These are phyloP conservation scores for Mucor indicus DNA, from an alignment of 371 early-diverging fungal species.

Conservation along the genomic window DNA sequence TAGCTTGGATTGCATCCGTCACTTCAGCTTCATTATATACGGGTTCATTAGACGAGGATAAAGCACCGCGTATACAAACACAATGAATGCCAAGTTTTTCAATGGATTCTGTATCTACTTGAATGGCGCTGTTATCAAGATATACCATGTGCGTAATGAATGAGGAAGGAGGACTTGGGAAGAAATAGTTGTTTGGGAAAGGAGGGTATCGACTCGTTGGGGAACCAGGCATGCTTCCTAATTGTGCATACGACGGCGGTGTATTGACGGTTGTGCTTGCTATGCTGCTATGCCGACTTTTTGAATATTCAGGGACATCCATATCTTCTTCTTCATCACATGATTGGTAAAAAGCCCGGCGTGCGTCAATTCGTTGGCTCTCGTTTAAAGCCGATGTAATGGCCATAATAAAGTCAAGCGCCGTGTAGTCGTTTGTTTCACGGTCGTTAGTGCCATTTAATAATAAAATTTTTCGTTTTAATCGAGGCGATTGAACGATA, in stretches of 20 bases:
- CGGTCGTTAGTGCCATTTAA: slow-evolving; percentile 73
- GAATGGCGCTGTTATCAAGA: slow-evolving; percentile 39
- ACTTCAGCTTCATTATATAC: slow-evolving; percentile 18
- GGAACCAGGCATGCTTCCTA: slow-evolving; percentile 18
- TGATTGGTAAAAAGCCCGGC: slow-evolving; percentile 39
- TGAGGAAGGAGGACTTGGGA: slow-evolving; percentile 45
- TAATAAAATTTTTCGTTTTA: slow-evolving; percentile 63
- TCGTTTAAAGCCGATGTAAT: slow-evolving; percentile 66
- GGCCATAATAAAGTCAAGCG: slow-evolving; percentile 67
- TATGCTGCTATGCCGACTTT: slow-evolving; percentile 5
- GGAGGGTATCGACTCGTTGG: slow-evolving; percentile 31
- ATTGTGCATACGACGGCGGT: slow-evolving; percentile 1
- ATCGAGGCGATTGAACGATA: slow-evolving; percentile 51
- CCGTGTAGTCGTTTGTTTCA: slow-evolving; percentile 68
- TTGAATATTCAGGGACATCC: slow-evolving; percentile 7
- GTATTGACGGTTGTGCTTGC: not conserved
- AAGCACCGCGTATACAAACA: slow-evolving; percentile 31
- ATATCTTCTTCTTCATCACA: slow-evolving; percentile 15
- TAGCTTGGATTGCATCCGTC: slow-evolving; percentile 16
- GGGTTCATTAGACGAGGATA: slow-evolving; percentile 16
- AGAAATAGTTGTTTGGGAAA: slow-evolving; percentile 32
- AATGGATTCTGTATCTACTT: slow-evolving; percentile 57
- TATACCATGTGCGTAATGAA: slow-evolving; percentile 73
- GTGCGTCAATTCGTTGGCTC: slow-evolving; percentile 43
- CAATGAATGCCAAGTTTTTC: slow-evolving; percentile 65